phyloP scores from a whole-genome alignment of 257 asterid species.

The Nicotiana paniculata region DNA sequence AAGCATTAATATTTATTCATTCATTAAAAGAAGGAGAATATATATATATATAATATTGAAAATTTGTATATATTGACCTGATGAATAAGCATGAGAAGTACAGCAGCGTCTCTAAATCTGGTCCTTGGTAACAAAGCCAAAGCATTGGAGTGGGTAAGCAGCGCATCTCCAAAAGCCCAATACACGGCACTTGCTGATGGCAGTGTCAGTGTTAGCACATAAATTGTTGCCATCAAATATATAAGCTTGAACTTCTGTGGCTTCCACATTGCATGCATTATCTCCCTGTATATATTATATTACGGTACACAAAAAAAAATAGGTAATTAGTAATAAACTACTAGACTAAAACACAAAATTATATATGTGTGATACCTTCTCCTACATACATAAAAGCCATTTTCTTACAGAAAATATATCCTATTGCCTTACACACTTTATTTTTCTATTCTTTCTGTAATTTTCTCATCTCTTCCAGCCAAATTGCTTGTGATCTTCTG shows the following conservation, averaged over 20 bases:
- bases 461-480: neutral
- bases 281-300: conserved; percentile 35
- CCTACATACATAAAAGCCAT: neutral
- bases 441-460: neutral
- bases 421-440: too few species aligned
- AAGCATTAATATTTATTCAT: neutral
- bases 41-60: too few species aligned
- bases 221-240: conserved; percentile 65
- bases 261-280: conserved; percentile 96
- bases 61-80: conserved; percentile 32
- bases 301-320: neutral
- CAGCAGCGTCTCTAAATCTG: conserved; percentile 65
- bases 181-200: conserved; percentile 91
- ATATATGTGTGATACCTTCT: too few species aligned
- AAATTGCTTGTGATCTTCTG: neutral
- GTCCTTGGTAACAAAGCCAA: conserved; percentile 74
- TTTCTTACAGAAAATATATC: neutral
- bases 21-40: too few species aligned
- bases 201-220: conserved; percentile 67
- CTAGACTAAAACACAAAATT: too few species aligned
- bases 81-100: conserved; percentile 85
- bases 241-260: conserved; percentile 77
- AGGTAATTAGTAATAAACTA: too few species aligned
- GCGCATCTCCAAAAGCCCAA: conserved; percentile 82
- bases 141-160: conserved; percentile 67